These are phyloP conservation scores for Exophiala dermatitidis DNA, from an alignment of 2,329 filamentous ascomycete species.

Conservation along the genomic window DNA sequence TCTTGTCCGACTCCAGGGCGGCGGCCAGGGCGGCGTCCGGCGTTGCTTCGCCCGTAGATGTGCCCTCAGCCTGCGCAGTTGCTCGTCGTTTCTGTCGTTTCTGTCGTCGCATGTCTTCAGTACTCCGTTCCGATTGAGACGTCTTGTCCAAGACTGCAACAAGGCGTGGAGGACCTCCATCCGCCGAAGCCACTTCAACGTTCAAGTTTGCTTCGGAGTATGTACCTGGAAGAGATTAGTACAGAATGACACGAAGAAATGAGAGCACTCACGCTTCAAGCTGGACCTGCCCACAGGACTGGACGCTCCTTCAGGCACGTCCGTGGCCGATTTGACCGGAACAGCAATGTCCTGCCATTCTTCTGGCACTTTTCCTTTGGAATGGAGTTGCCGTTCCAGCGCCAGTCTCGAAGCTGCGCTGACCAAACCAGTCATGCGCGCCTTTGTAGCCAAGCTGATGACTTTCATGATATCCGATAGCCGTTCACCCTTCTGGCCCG, in stretches of 20 bases:
- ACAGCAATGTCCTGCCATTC: constrained; percentile 68
- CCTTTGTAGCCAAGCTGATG: constrained; percentile 73
- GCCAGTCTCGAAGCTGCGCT: constrained; percentile 69
- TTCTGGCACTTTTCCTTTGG: constrained; percentile 69
- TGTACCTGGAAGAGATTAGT: constrained; percentile 31
- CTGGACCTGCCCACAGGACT: constrained; percentile 30
- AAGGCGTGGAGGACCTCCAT: constrained; percentile 5
- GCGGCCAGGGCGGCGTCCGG: constrained; percentile 27
- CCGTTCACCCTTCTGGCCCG: constrained; percentile 52
- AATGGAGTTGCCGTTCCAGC: constrained; percentile 64
- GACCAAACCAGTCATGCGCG: constrained; percentile 66
- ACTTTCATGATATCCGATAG: constrained; percentile 77
- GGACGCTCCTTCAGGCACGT: constrained; percentile 18
- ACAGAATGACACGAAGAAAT: constrained; percentile 25
- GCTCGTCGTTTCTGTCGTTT: constrained; percentile 59
- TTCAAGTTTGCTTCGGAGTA: constrained; percentile 31
- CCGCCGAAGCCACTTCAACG: constrained; percentile 33
- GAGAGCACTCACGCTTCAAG: constrained; percentile 35
- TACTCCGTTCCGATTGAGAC: constrained; percentile 56
- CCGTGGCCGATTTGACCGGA: constrained; percentile 29
- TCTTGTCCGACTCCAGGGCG: constrained; percentile 55
- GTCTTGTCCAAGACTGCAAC: constrained; percentile 34
- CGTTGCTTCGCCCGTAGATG: constrained; percentile 51
- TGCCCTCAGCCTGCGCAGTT: constrained; percentile 49
- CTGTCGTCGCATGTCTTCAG: constrained; percentile 63